Conservation (phyloP, 495 filamentous ascomycete species). For the Trichocladium uniseriatum region DNA sequence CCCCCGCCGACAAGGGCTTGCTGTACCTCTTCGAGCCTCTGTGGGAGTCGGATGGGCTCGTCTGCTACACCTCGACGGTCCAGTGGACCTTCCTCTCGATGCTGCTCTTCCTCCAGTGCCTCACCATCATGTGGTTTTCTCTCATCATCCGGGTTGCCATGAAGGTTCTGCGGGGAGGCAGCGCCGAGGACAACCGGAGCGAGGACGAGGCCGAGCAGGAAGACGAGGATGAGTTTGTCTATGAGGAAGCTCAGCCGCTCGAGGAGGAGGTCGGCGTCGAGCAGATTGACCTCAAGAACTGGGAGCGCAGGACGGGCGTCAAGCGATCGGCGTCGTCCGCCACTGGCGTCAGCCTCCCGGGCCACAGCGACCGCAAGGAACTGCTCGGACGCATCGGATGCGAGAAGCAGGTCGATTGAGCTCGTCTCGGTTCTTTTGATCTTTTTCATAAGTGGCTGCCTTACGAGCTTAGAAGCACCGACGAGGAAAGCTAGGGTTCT, state of each 20-base stretch:
- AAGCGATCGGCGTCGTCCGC: conserved; percentile 29
- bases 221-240: conserved; percentile 41
- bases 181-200: conserved; percentile 77
- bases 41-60: conserved; percentile 51
- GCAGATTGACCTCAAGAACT: conserved; percentile 45
- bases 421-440: no score
- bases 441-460: no score
- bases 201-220: conserved; percentile 71
- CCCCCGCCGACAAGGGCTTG: conserved; percentile 48
- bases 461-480: no score
- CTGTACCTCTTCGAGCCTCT: conserved; percentile 62
- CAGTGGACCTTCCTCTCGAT: conserved; percentile 66
- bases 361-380: conserved; percentile 65
- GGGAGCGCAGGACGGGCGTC: conserved; percentile 38
- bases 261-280: conserved; percentile 63
- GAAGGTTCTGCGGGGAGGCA: conserved; percentile 62
- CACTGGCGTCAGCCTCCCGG: conserved; percentile 51
- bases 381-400: conserved; percentile 65
- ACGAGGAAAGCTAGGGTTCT: no score
- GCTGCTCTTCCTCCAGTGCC: conserved; percentile 65
- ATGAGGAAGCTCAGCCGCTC: conserved; percentile 41
- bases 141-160: conserved; percentile 77
- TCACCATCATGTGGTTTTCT: conserved; percentile 81
- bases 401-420: conserved; percentile 53
- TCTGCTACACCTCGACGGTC: conserved; percentile 68